These are phyloP conservation scores for Exserohilum turcica DNA, from an alignment of 2,329 filamentous ascomycete species.

Conservation along the genomic window DNA sequence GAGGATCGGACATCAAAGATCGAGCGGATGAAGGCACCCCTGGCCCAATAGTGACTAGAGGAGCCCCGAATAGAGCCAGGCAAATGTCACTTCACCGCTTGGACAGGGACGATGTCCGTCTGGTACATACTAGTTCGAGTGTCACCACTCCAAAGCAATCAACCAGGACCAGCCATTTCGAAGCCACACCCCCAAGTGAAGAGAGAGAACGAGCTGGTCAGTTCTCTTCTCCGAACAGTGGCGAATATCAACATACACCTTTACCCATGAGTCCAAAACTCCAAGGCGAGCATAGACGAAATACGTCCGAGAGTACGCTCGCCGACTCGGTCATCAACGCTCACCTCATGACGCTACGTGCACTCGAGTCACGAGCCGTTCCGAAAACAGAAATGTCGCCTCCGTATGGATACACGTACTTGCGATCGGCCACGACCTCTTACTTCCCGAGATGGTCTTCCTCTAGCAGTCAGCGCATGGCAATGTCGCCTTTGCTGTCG, in stretches of 20 bases:
- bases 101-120: constrained; percentile 23
- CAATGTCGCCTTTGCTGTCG: constrained; percentile 21
- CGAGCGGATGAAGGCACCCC: not conserved
- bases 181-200: constrained; percentile 6
- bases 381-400: constrained; percentile 18
- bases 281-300: constrained; percentile 21
- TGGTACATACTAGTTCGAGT: constrained; percentile 32
- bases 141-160: constrained; percentile 27
- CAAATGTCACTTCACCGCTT: constrained; percentile 33
- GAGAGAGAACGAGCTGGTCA: not conserved
- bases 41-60: not conserved
- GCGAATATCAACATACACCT: not conserved
- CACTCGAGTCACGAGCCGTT: constrained; percentile 28
- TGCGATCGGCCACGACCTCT: constrained; percentile 3
- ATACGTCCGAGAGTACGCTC: constrained; percentile 32
- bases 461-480: constrained; percentile 25
- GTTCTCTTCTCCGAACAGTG: not conserved
- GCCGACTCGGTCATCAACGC: constrained; percentile 40
- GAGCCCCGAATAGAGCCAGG: constrained; percentile 23
- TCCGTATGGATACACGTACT: constrained; percentile 13
- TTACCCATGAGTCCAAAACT: constrained; percentile 2
- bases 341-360: constrained; percentile 37
- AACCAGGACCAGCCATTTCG: constrained; percentile 18
- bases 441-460: constrained; percentile 23
- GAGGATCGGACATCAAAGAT: constrained; percentile 3